phyloP scores from a whole-genome alignment of 441 rosid genomes.

The Capsella rubella region DNA sequence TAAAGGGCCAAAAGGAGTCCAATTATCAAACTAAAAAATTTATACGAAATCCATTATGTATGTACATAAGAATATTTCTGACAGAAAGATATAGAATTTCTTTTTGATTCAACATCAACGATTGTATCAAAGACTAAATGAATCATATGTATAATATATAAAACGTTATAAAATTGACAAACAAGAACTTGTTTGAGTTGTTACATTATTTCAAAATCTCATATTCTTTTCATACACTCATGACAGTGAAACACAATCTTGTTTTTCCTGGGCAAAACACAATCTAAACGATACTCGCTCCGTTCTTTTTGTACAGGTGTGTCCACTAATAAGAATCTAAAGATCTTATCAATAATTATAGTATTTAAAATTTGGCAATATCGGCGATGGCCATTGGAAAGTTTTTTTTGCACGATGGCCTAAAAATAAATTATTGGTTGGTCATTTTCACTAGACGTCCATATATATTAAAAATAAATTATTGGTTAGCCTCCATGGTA shows the following conservation, averaged over 20 bases:
- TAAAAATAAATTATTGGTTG: neutral
- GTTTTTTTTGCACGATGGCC: slow-evolving; percentile 11
- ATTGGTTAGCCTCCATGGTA: slow-evolving; percentile 6
- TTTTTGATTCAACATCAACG: neutral
- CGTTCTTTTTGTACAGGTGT: neutral
- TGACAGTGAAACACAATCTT: neutral
- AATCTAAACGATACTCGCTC: too few relatives aligned
- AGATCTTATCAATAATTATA: neutral
- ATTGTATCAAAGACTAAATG: neutral
- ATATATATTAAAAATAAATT: neutral
- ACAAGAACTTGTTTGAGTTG: neutral
- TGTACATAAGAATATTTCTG: neutral
- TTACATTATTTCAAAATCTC: neutral
- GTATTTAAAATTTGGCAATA: neutral
- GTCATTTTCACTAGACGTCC: slow-evolving; percentile 8
- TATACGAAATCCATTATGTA: neutral
- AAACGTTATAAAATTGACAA: neutral
- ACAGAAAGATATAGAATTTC: neutral
- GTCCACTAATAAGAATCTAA: neutral
- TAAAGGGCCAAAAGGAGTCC: too few relatives aligned
- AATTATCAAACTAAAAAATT: neutral
- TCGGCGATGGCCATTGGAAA: neutral
- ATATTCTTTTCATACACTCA: neutral
- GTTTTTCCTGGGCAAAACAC: too few relatives aligned
- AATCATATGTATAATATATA: neutral